Evolutionary conservation across 305 asterid genomes (phyloP).

Genomic region (Solanum hybrid): DNA sequence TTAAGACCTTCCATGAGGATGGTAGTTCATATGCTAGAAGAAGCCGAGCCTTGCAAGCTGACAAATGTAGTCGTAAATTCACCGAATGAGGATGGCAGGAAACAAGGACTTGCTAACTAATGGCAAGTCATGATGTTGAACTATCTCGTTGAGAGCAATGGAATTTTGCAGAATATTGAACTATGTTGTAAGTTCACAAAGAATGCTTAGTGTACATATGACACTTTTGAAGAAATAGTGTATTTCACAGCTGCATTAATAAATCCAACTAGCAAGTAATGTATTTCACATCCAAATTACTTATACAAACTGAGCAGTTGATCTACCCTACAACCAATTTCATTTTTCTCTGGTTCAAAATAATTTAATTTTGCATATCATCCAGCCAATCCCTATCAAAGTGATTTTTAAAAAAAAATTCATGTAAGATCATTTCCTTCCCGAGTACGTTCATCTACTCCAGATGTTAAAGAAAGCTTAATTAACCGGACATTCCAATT

Average conservation of each 20-base stretch:
- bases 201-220: not conserved
- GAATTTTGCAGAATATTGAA: not conserved
- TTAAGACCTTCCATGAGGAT: constrained; percentile 35
- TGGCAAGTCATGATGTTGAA: not conserved
- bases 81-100: not conserved
- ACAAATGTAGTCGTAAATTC: constrained; percentile 12
- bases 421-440: not conserved
- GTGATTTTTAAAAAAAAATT: fast-evolving
- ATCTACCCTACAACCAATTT: not conserved
- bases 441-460: not conserved
- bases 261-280: not conserved
- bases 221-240: not conserved
- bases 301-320: not conserved
- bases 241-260: not conserved
- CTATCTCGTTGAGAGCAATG: not conserved
- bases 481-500: not conserved
- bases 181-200: not conserved
- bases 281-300: not conserved
- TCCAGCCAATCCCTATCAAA: not conserved
- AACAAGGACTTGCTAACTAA: constrained; percentile 1
- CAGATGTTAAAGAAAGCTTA: not conserved
- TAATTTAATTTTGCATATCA: not conserved
- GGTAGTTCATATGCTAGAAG: constrained; percentile 40
- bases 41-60: constrained; percentile 25
- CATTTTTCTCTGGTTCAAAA: not conserved